Conservation (phyloP, 2,329 filamentous ascomycete genomes). For the Neonectria punicea region DNA sequence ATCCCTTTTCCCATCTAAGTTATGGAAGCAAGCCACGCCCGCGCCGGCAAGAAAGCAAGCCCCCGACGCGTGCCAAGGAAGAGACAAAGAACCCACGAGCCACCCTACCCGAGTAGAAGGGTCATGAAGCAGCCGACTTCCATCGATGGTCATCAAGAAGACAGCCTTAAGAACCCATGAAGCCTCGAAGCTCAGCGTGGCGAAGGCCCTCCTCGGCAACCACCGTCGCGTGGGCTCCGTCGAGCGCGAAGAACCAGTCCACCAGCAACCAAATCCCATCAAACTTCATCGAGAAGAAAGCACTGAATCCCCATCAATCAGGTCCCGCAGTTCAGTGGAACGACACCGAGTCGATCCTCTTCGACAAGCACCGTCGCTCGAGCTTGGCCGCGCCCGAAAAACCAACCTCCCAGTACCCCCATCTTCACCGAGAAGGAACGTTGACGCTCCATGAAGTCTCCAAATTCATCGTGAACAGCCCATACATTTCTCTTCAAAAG, state of each 20-base stretch:
- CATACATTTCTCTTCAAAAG: neutral
- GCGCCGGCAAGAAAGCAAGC: neutral
- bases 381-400: neutral
- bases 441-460: neutral
- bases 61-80: neutral
- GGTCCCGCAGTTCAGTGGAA: too few species aligned
- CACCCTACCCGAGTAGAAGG: neutral
- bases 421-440: neutral
- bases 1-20: neutral
- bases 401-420: neutral
- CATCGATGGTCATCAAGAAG: neutral
- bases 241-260: neutral
- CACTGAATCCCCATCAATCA: neutral
- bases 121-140: neutral
- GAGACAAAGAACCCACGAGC: neutral
- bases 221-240: neutral
- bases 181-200: neutral
- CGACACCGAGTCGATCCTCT: neutral
- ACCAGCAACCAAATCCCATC: neutral
- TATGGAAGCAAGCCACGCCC: neutral
- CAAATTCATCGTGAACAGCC: neutral
- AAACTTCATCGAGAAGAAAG: neutral
- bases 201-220: neutral
- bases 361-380: neutral
- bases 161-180: neutral